Conservation (phyloP, 805 yeast genomes). For the Spathaspora passalidarum region DNA sequence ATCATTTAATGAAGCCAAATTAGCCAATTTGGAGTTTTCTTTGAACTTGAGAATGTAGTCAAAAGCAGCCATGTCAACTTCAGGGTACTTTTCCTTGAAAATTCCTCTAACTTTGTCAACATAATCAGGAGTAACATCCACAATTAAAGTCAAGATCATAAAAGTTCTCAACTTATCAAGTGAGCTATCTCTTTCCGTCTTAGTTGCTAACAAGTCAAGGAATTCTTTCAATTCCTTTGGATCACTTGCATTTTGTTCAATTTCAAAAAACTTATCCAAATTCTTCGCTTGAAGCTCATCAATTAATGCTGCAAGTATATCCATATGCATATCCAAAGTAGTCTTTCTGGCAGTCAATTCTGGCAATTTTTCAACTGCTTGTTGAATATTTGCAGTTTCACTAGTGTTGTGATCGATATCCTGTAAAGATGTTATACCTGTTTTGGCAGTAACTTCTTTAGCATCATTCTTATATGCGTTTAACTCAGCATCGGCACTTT, state of each 20-base stretch:
- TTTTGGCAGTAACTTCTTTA: constrained; percentile 73
- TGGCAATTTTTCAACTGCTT: constrained; percentile 89
- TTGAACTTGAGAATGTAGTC: constrained; percentile 76
- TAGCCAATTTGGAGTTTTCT: constrained; percentile 42
- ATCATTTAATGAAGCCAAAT: constrained; percentile 15
- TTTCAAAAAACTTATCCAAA: constrained; percentile 87
- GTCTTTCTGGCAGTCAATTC: constrained; percentile 85
- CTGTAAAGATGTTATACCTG: constrained; percentile 68
- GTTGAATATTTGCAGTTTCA: constrained; percentile 69
- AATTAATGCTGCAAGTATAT: constrained; percentile 79
- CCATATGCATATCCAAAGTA: constrained; percentile 95
- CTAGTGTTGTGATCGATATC: constrained; percentile 62
- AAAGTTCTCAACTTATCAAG: constrained; percentile 87
- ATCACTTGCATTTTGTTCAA: constrained; percentile 79
- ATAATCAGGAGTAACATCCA: constrained; percentile 35
- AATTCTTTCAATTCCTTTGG: constrained; percentile 57
- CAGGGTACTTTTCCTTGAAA: constrained; percentile 49
- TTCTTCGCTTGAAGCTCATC: constrained; percentile 83
- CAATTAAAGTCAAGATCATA: constrained; percentile 64
- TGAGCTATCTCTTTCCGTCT: constrained; percentile 56
- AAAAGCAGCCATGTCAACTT: constrained; percentile 59
- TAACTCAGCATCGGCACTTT: constrained; percentile 84
- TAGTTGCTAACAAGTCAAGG: constrained; percentile 52
- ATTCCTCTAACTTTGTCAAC: constrained; percentile 58
- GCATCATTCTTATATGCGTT: constrained; percentile 84